These are phyloP conservation scores for Rhamnella rubrinervis DNA, from an alignment of 331 rosid genomes.

Conservation along the genomic window DNA sequence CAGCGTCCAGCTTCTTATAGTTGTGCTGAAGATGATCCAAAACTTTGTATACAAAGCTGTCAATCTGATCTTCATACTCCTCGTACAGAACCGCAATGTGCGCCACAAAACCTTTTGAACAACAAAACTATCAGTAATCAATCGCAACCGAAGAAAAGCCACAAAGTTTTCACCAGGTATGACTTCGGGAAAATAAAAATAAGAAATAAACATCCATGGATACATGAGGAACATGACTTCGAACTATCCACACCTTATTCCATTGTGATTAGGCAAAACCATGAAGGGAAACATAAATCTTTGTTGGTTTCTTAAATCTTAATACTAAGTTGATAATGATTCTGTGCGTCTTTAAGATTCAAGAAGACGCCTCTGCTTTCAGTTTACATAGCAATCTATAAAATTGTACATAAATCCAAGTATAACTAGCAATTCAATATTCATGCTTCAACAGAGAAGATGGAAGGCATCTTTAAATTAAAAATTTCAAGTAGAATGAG, in stretches of 20 bases:
- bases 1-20: conserved; percentile 54
- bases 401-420: background rate
- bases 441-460: background rate
- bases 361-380: background rate
- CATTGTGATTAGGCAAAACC: background rate
- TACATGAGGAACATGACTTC: background rate
- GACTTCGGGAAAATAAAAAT: background rate
- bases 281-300: background rate
- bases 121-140: background rate
- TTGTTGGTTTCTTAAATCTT: background rate
- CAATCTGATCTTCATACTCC: conserved; percentile 73
- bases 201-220: background rate
- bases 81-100: conserved; percentile 87
- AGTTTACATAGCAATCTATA: background rate
- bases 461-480: background rate
- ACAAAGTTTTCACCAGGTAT: too few species aligned
- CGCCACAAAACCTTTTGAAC: conserved; percentile 65
- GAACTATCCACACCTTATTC: background rate
- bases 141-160: too few species aligned
- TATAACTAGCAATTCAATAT: background rate
- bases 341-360: background rate
- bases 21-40: conserved; percentile 48
- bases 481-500: background rate
- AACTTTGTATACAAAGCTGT: conserved; percentile 54
- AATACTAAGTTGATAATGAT: background rate